These are phyloP conservation scores for Mercurialis annua DNA, from an alignment of 345 rosid species.

Conservation along the genomic window DNA sequence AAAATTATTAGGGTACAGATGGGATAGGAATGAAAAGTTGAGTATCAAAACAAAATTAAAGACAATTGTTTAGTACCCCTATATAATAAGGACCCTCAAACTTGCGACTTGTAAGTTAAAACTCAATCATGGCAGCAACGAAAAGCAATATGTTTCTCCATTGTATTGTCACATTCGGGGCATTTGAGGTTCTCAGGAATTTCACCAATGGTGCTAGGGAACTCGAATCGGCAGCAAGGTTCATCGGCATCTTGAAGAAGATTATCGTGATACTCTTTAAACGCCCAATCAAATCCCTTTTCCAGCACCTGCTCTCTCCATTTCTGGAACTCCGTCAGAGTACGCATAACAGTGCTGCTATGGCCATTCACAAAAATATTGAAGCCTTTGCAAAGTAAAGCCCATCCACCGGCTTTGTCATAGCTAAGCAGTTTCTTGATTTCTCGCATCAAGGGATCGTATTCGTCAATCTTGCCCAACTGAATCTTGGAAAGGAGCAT, in stretches of 20 bases:
- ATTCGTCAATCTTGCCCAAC: constrained; percentile 55
- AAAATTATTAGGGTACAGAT: too few relatives aligned
- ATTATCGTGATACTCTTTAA: constrained; percentile 52
- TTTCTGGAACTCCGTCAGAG: constrained; percentile 48
- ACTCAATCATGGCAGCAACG: constrained; percentile 82
- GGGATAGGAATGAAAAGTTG: too few relatives aligned
- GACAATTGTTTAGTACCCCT: too few relatives aligned
- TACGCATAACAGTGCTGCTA: constrained; percentile 41
- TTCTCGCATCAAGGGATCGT: constrained; percentile 54
- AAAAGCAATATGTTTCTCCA: constrained; percentile 68
- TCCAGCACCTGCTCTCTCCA: constrained; percentile 58
- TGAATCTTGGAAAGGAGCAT: constrained; percentile 89
- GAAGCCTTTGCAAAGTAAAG: constrained; percentile 59
- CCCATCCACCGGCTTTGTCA: constrained; percentile 83
- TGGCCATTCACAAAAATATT: constrained; percentile 48
- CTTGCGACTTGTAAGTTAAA: too few relatives aligned
- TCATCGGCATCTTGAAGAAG: constrained; percentile 42
- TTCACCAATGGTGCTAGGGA: constrained; percentile 51
- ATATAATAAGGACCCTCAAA: too few relatives aligned
- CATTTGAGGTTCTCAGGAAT: constrained; percentile 65
- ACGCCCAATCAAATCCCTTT: constrained; percentile 55
- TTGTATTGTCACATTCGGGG: constrained; percentile 63
- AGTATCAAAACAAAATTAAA: too few relatives aligned
- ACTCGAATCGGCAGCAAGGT: constrained; percentile 71
- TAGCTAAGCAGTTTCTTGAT: constrained; percentile 79